Conservation (phyloP, 331 rosid species). For the Dryas integrifolia region DNA sequence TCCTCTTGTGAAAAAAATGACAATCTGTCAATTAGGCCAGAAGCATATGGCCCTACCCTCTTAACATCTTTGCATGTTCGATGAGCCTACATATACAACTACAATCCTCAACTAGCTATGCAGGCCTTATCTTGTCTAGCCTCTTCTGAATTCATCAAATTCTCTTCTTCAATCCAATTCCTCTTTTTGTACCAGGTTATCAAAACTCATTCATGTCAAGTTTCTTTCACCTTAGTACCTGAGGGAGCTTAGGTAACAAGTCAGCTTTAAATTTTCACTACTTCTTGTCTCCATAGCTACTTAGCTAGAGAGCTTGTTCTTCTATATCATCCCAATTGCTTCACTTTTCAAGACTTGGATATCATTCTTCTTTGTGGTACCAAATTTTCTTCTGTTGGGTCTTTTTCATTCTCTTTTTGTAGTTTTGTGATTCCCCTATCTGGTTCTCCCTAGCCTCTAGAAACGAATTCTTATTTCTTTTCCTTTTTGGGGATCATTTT, state of each 20-base stretch:
- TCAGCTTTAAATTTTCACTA: too few species aligned
- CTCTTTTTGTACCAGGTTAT: constrained; percentile 18
- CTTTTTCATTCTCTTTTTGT: constrained; percentile 30
- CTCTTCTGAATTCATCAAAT: constrained; percentile 18
- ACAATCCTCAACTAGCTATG: constrained; percentile 27
- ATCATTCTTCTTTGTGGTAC: neutral
- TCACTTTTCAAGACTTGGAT: too few species aligned
- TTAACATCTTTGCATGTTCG: constrained; percentile 41
- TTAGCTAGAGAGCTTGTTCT: neutral
- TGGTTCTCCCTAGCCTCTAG: constrained; percentile 25
- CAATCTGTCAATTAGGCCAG: constrained; percentile 39
- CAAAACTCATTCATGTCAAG: constrained; percentile 23
- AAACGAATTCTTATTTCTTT: constrained; percentile 11
- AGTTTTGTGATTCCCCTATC: constrained; percentile 28
- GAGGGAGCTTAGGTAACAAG: neutral
- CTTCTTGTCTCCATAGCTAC: too few species aligned
- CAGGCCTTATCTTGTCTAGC: constrained; percentile 22
- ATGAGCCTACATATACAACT: constrained; percentile 45
- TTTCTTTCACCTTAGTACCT: constrained; percentile 33
- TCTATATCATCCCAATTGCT: constrained; percentile 11
- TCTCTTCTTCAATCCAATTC: constrained; percentile 26
- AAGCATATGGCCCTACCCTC: constrained; percentile 51
- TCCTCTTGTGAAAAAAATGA: constrained; percentile 15
- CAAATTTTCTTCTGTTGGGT: neutral
- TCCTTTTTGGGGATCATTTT: constrained; percentile 18